phyloP scores from a whole-genome alignment of 202 grass and related monocot species.

The Digitaria exilis region DNA sequence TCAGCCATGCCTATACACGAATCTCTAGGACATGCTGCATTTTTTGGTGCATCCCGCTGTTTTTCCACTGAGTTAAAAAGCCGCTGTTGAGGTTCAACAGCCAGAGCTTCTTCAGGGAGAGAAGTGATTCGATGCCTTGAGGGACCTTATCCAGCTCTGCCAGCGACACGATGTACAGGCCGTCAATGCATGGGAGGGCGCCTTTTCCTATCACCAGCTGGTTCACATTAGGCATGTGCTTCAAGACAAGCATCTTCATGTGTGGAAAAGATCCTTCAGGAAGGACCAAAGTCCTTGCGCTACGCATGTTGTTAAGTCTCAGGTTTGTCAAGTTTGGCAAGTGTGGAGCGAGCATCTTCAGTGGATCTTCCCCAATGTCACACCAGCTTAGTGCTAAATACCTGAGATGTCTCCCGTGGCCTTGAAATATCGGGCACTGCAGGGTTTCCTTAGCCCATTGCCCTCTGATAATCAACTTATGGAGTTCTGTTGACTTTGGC shows the following conservation, averaged over 20 bases:
- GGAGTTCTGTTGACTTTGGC: neutral
- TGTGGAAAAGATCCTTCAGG: neutral
- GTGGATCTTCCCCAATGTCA: neutral
- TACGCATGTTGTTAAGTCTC: neutral
- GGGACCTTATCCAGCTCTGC: neutral
- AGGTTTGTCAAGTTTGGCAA: neutral
- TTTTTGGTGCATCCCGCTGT: neutral
- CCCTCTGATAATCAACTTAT: conserved; percentile 5
- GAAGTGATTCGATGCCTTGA: neutral
- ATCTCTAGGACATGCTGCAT: neutral
- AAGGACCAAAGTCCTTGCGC: neutral
- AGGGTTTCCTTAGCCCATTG: neutral
- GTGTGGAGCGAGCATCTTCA: neutral
- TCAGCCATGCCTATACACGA: neutral
- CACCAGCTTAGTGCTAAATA: conserved; percentile 5
- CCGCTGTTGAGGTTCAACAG: neutral
- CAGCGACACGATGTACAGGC: neutral
- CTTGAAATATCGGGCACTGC: neutral
- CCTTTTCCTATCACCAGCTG: neutral
- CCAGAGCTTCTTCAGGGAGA: neutral
- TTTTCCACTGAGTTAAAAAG: neutral
- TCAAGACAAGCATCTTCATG: neutral
- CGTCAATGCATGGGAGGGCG: neutral
- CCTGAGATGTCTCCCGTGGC: neutral
- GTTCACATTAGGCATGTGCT: neutral